Evolutionary conservation across 1,139 yeast species (phyloP).

Genomic region (Debaryomyces nepalensis): DNA sequence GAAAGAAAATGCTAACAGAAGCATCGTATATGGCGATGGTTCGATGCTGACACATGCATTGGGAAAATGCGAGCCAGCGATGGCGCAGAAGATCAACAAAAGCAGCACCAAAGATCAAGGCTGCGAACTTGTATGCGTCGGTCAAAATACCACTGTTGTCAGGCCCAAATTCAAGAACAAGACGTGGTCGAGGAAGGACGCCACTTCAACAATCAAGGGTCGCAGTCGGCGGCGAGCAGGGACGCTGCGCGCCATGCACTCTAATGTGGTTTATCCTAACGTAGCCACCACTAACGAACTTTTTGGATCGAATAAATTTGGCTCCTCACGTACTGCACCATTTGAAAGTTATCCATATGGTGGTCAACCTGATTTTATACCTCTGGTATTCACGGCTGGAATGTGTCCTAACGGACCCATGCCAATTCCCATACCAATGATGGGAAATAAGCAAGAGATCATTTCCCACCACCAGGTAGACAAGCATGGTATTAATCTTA

Average conservation of each 20-base stretch:
- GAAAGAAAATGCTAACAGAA: background rate
- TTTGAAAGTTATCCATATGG: background rate
- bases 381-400: background rate
- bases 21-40: background rate
- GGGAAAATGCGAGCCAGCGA: background rate
- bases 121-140: conserved; percentile 16
- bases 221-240: background rate
- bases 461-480: background rate
- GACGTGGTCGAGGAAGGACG: conserved; percentile 6
- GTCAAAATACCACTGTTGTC: conserved; percentile 18
- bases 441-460: background rate
- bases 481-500: too few species aligned
- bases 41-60: background rate
- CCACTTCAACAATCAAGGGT: conserved; percentile 2
- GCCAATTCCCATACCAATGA: conserved; percentile 1
- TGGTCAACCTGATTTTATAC: background rate
- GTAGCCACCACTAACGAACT: conserved; percentile 1
- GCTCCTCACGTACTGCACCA: background rate
- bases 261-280: background rate
- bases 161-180: conserved; percentile 17
- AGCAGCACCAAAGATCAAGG: background rate
- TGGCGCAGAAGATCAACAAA: background rate
- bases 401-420: background rate
- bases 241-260: background rate
- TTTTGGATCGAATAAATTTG: background rate